Evolutionary conservation across 2,329 filamentous ascomycete genomes (phyloP).

Genomic region (Colletotrichum gigasporum): DNA sequence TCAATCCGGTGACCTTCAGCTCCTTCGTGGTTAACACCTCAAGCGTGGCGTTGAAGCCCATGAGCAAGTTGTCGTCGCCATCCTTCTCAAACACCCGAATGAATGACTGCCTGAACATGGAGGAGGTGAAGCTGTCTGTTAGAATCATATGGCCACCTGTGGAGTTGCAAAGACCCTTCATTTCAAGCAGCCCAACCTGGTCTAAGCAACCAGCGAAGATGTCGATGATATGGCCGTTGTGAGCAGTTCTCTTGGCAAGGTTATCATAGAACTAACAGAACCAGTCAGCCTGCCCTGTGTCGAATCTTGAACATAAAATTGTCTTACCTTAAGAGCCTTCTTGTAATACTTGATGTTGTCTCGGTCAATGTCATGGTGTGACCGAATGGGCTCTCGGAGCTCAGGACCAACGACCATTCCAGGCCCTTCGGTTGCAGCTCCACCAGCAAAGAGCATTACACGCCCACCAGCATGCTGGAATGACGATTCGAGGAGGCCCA

Average conservation of each 20-base stretch:
- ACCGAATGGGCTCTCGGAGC: slow-evolving; percentile 94
- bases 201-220: slow-evolving; percentile 98
- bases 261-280: slow-evolving; percentile 84
- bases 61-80: slow-evolving; percentile 89
- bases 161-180: slow-evolving; percentile 96
- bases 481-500: slow-evolving; percentile 90
- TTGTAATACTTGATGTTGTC: slow-evolving; percentile 99
- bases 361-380: slow-evolving; percentile 97
- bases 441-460: slow-evolving; percentile 97
- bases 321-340: slow-evolving; percentile 88
- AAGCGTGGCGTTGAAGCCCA: slow-evolving; percentile 97
- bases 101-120: slow-evolving; percentile 99
- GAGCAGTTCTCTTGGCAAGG: slow-evolving; percentile 90
- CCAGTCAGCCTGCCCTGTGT: slow-evolving; percentile 43
- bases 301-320: not conserved
- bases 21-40: slow-evolving; percentile 98
- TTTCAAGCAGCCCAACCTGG: slow-evolving; percentile 95
- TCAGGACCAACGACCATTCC: slow-evolving; percentile 97
- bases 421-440: slow-evolving; percentile 93
- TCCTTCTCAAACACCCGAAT: slow-evolving; percentile 98
- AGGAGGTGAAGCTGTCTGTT: slow-evolving; percentile 97
- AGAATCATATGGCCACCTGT: slow-evolving; percentile 98
- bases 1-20: slow-evolving; percentile 95
- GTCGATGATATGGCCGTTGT: slow-evolving; percentile 97
- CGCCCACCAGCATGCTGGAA: slow-evolving; percentile 96